Percentiles rank a stretch among this genome's conserved stretches.
phyloP scores from a whole-genome alignment of 1,284 basidiomycete species.

The Singerocomus inundabilis region DNA sequence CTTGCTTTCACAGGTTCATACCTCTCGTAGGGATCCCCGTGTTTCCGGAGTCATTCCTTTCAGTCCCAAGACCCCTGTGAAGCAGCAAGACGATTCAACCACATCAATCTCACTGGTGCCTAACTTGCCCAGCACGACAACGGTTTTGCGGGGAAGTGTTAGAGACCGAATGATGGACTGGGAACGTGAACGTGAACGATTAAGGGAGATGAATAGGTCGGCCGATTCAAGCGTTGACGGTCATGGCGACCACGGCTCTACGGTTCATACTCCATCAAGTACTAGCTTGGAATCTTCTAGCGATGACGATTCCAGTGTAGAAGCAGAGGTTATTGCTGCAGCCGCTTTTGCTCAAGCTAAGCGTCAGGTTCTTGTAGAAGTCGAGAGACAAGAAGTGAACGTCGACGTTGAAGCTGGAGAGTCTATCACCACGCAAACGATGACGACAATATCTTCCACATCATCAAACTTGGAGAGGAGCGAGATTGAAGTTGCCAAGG shows the following conservation, averaged over 20 bases:
- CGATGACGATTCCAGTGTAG: conserved; percentile 30
- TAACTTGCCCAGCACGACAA: conserved; percentile 22
- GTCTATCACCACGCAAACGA: conserved; percentile 14
- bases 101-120: conserved; percentile 12
- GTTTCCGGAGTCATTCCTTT: conserved; percentile 1
- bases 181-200: conserved; percentile 35
- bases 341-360: conserved; percentile 24
- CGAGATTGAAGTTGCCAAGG: conserved; percentile 31
- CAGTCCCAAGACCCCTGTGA: conserved; percentile 7
- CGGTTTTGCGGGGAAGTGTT: conserved; percentile 36
- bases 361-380: background rate
- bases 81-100: conserved; percentile 8
- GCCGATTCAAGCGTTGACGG: conserved; percentile 24
- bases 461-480: conserved; percentile 27
- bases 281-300: conserved; percentile 17
- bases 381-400: conserved; percentile 17
- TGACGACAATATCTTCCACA: conserved; percentile 19
- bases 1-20: background rate
- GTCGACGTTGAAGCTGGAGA: conserved; percentile 2
- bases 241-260: conserved; percentile 22
- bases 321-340: conserved; percentile 33
- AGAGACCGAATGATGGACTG: conserved; percentile 38
- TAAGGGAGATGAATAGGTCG: conserved; percentile 33
- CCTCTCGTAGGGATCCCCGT: conserved; percentile 10
- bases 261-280: conserved; percentile 28